Conservation (phyloP, 306 rosid genomes). For the Inga laurina region DNA sequence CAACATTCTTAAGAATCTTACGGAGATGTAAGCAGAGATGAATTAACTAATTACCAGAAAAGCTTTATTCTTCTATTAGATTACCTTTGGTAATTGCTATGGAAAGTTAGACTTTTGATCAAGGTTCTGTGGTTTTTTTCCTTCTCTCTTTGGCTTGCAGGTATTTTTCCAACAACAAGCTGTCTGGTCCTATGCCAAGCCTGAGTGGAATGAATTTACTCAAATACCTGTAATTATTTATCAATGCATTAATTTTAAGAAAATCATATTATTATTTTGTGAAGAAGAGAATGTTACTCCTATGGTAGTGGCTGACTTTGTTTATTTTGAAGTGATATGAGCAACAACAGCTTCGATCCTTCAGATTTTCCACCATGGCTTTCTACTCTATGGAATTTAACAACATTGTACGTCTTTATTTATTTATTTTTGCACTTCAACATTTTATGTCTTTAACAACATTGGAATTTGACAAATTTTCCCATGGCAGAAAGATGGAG, state of each 20-base stretch:
- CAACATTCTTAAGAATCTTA: slow-evolving; percentile 32
- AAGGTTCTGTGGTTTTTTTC: neutral
- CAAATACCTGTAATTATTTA: slow-evolving; percentile 41
- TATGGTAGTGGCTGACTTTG: too few species aligned
- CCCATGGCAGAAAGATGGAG: too few species aligned
- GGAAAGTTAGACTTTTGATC: neutral
- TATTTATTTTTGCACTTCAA: too few species aligned
- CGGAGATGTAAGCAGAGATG: slow-evolving; percentile 48
- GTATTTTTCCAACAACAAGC: slow-evolving; percentile 50
- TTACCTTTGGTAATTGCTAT: neutral
- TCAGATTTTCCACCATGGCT: too few species aligned
- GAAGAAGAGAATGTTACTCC: too few species aligned
- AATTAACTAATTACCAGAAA: neutral
- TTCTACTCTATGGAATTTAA: too few species aligned
- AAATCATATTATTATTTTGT: too few species aligned
- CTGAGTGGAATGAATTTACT: slow-evolving; percentile 43
- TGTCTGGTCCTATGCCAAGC: slow-evolving; percentile 44
- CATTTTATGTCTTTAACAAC: too few species aligned
- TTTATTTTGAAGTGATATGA: too few species aligned
- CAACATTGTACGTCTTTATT: too few species aligned
- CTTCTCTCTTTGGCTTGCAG: slow-evolving; percentile 26
- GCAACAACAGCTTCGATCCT: too few species aligned
- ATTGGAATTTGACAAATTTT: too few species aligned
- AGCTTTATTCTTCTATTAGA: neutral
- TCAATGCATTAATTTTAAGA: neutral